Base-by-base conservation (phyloP, 495 filamentous ascomycete genomes). In the Echria macrotheca region DNA sequence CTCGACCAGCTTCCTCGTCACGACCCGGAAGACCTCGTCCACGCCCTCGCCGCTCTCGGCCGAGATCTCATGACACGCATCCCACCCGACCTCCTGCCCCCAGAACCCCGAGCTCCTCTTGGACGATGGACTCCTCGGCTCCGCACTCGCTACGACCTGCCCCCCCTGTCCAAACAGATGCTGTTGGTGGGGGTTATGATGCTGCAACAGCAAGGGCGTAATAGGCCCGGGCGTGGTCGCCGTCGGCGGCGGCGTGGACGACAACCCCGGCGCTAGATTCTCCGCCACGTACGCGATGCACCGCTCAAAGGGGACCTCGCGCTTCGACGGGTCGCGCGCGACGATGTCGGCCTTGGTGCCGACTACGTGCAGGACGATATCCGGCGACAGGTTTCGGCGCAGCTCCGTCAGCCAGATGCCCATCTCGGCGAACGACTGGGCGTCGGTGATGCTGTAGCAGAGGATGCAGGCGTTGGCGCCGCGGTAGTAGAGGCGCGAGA, bases 221-320 rank as follows among this genome's bases (percentile, higher is more conserved):
- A 19, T 52, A 32, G 6, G 21, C 23, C 21, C 39, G 11, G 59
- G 69, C 0, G 47, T 36, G 55, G 69, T 64, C 0, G 82, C 79
- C 0, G 83, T 82, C 0, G 83, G 76, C 0, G 84, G 82, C 24
- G 86, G 83, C 1, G 85, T 86, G 3, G 71, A 74, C 33, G 74
- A 73, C 35, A 76, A 71, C 5, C 76, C 75, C 0, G 87, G 85
- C 53, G 82, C 84, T 0, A 96, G 77, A 54, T 95, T 84, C 58
- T 96, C 91, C 1, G 89, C 89, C 15, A 96, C 89, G 63, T 96
- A 98, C 8, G 86, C 87, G 58, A 96, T 94, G 55, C 90, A 96
- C 29, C 85, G 74, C 66, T 98, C 91, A 61, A 96, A 98, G 11
- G 90, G 87, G 1, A 98, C 87, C 55, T 87, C 78, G 31, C 93